A percentile compares a stretch with the other conserved stretches of the same genome.
Evolutionary conservation across 2,329 filamentous ascomycete genomes (phyloP).

Genomic region (Canariomyces notabilis): DNA sequence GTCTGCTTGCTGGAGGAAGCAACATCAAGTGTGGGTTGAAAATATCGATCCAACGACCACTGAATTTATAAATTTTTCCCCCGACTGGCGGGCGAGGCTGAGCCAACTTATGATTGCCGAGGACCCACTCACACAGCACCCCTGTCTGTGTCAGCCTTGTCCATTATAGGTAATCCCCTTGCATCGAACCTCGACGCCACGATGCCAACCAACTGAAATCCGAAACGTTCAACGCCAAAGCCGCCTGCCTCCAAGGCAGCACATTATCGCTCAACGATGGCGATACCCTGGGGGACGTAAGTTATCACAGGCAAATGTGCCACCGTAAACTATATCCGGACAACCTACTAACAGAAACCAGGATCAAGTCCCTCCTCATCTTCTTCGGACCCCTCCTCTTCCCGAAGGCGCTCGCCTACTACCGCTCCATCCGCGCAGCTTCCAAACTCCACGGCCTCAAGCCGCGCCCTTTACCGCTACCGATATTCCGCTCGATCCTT

Average conservation of each 20-base stretch:
- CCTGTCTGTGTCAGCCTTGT: constrained; percentile 16
- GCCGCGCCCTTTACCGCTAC: constrained; percentile 50
- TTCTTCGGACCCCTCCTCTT: constrained; percentile 69
- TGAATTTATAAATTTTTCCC: constrained; percentile 19
- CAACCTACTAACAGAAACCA: constrained; percentile 21
- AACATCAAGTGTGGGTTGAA: no score
- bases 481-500: constrained; percentile 54
- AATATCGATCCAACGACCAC: background rate
- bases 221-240: background rate
- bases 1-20: no score
- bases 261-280: constrained; percentile 15
- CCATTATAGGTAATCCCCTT: constrained; percentile 20
- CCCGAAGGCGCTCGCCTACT: constrained; percentile 60
- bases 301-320: constrained; percentile 21
- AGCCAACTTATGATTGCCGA: no score
- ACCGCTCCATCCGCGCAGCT: constrained; percentile 50
- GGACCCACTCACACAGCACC: constrained; percentile 2
- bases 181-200: constrained; percentile 12
- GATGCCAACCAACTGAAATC: background rate
- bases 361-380: constrained; percentile 51
- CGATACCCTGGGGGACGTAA: constrained; percentile 46
- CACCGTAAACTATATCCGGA: background rate
- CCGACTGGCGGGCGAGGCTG: constrained; percentile 14
- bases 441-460: constrained; percentile 41
- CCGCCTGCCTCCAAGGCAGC: constrained; percentile 6